Evolutionary conservation across 2,329 filamentous ascomycete genomes (phyloP).

Genomic region (Zalaria obscura): DNA sequence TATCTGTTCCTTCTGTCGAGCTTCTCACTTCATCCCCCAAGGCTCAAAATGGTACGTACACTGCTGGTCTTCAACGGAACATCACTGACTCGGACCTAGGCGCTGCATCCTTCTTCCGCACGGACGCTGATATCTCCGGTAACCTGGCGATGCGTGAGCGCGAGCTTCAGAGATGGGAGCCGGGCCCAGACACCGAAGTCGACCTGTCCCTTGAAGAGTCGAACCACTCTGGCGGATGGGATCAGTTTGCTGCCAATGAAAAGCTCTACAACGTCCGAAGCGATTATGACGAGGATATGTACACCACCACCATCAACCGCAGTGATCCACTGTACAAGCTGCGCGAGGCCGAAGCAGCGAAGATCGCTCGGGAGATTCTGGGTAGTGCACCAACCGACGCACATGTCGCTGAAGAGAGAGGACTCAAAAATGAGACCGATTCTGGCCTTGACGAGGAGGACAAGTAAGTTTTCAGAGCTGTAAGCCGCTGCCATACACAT

Average conservation of each 20-base stretch:
- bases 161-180: conserved; percentile 68
- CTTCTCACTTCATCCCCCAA: conserved; percentile 36
- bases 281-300: conserved; percentile 87
- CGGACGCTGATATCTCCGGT: conserved; percentile 78
- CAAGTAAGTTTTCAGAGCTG: conserved; percentile 43
- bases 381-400: conserved; percentile 56
- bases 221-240: conserved; percentile 45
- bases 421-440: conserved; percentile 52
- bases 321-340: conserved; percentile 69
- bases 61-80: not conserved
- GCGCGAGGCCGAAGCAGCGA: conserved; percentile 63
- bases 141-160: conserved; percentile 49
- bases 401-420: conserved; percentile 74
- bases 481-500: conserved; percentile 1
- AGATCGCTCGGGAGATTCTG: conserved; percentile 82
- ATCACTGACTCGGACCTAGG: conserved; percentile 32
- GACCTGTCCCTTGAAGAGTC: conserved; percentile 58
- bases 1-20: conserved; percentile 39
- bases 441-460: conserved; percentile 76
- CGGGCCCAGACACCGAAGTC: conserved; percentile 39
- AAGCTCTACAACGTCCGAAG: conserved; percentile 74
- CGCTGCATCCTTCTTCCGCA: conserved; percentile 57
- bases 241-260: conserved; percentile 88
- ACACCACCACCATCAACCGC: conserved; percentile 83
- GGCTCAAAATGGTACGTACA: conserved; percentile 41